Percentiles rank a stretch among this genome's conserved stretches.
These are phyloP conservation scores for Letharia columbiana DNA, from an alignment of 495 filamentous ascomycete species.

Conservation along the genomic window DNA sequence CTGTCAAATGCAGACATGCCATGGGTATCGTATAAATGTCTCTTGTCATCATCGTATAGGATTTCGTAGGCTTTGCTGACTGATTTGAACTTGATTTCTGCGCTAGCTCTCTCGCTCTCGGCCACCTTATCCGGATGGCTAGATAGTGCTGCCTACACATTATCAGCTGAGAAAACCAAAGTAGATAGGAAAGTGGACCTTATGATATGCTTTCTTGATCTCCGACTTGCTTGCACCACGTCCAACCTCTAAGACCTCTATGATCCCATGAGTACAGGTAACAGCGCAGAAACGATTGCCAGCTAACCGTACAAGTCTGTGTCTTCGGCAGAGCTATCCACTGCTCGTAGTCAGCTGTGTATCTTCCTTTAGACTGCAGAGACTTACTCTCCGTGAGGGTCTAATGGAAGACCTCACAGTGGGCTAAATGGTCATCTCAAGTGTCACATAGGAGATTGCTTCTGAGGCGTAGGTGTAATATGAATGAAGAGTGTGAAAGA, in stretches of 20 bases:
- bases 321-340: conserved; percentile 38
- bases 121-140: conserved; percentile 95
- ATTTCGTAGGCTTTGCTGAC: conserved; percentile 95
- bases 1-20: conserved; percentile 91
- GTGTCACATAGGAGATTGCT: neutral
- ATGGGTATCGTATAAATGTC: conserved; percentile 81
- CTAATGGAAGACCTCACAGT: neutral
- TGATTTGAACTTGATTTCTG: conserved; percentile 83
- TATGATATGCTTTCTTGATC: conserved; percentile 96
- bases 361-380: neutral
- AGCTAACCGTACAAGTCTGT: conserved; percentile 61
- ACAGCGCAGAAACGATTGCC: neutral
- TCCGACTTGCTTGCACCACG: conserved; percentile 65
- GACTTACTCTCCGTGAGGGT: conserved; percentile 7
- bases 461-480: neutral
- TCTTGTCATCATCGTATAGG: conserved; percentile 89
- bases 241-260: conserved; percentile 70
- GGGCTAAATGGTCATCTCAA: neutral
- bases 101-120: conserved; percentile 70
- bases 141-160: conserved; percentile 65
- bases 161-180: conserved; percentile 2
- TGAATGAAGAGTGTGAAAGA: neutral
- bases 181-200: conserved; percentile 44
- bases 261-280: conserved; percentile 15
- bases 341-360: conserved; percentile 19